These are phyloP conservation scores for Retiboletus flavoniger DNA, from an alignment of 1,284 basidiomycete genomes.

Conservation along the genomic window DNA sequence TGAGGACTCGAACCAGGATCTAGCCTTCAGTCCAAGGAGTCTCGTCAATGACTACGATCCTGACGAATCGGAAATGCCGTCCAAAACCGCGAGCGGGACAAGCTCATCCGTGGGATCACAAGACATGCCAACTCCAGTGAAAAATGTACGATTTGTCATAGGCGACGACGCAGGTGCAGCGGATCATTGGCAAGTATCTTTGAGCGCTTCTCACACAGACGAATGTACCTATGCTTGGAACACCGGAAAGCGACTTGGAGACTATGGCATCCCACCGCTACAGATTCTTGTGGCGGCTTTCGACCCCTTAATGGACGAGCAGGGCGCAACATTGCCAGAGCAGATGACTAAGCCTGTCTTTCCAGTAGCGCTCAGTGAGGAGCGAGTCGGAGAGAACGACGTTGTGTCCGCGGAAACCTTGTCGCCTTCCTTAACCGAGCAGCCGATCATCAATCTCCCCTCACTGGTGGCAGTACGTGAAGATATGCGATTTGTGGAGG, in stretches of 20 bases:
- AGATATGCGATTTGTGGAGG: neutral
- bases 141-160: slow-evolving; percentile 2
- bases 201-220: neutral
- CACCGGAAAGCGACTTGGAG: neutral
- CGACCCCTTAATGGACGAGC: neutral
- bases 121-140: neutral
- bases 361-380: neutral
- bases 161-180: neutral
- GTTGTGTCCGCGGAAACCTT: neutral
- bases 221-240: neutral
- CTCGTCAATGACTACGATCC: neutral
- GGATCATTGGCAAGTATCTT: neutral
- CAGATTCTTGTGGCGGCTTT: neutral
- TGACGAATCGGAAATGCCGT: neutral
- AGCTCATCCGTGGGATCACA: neutral
- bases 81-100: neutral
- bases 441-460: slow-evolving; percentile 20
- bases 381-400: neutral
- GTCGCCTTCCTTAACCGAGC: neutral
- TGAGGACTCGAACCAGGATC: neutral
- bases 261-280: neutral
- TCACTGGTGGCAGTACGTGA: neutral
- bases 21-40: neutral
- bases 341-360: neutral
- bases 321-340: neutral